Evolutionary conservation across 139 green algal species (phyloP).

Genomic region (Chlorella sp.): DNA sequence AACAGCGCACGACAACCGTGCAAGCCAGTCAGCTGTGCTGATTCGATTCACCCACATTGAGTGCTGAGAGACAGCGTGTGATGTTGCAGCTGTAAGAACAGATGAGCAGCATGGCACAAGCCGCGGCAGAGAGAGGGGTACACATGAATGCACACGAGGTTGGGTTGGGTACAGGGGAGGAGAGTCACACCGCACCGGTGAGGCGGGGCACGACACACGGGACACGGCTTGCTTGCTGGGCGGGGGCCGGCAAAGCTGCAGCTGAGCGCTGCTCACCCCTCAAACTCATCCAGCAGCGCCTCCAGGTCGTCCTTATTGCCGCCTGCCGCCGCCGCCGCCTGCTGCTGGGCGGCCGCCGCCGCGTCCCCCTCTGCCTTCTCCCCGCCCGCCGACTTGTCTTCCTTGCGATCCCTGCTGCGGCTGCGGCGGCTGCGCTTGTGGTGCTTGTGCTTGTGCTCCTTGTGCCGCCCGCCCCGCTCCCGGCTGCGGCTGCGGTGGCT

Average conservation of each 20-base stretch:
- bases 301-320: conserved; percentile 37
- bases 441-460: conserved; percentile 4
- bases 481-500: conserved; percentile 2
- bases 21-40: too few species aligned
- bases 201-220: too few species aligned
- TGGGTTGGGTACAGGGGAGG: too few species aligned
- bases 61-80: too few species aligned
- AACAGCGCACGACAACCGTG: too few species aligned
- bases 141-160: too few species aligned
- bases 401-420: neutral
- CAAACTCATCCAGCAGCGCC: conserved; percentile 39
- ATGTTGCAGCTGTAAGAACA: too few species aligned
- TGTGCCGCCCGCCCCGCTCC: neutral
- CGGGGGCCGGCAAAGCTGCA: neutral
- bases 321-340: neutral
- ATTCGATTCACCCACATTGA: too few species aligned
- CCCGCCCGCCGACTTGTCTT: neutral
- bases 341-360: neutral
- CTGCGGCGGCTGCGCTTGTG: conserved; percentile 5
- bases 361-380: neutral
- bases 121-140: too few species aligned
- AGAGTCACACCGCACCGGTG: too few species aligned
- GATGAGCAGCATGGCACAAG: too few species aligned
- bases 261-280: neutral
- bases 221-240: too few species aligned